Evolutionary conservation across 2,329 filamentous ascomycete species (phyloP), one percentile per base, ranked within the genome.

Genomic region (Davidsoniella australis): DNA sequence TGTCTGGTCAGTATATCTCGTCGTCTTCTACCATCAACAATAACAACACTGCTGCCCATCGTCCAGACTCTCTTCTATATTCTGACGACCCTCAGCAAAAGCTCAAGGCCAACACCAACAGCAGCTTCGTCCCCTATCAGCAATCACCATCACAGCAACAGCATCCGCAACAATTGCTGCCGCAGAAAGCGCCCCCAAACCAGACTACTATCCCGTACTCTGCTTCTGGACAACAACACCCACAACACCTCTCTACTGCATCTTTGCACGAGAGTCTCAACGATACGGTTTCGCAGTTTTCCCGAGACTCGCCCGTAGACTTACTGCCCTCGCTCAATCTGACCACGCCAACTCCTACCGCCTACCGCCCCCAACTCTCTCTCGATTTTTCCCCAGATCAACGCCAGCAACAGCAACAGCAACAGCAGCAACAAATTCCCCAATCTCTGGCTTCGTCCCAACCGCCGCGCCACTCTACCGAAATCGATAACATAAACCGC

Each of bases 201-300:
- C 26, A 33, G 26, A 5, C 26, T 33, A 12, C 26, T 10, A 33
- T 33, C 8, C 26, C 26, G 26, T 10, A 33, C 26, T 33, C 26
- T 33, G 10, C 8, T 33, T 12, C 26, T 33, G 26, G 26, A 33
- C 26, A 33, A 36, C 63, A 64, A 47, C 50, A 62, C 4, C 50
- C 49, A 52, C 39, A 57, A 53, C 49, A 57, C 38, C 20, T 40
- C 17, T 41, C 53, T 10, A 10, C 36, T 3, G 29, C 36, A 10
- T 38, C 47, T 18, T 41, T 54, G 37, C 64, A 62, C 37, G 65
- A 65, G 50, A 33, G 26, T 12, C 78, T 76, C 57, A 63, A 73
- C 24, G 76, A 80, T 60, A 77, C 75, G 4, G 61, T 76, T 37
- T 80, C 76, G 5, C 75, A 79, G 60, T 60, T 76, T 56, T 80